Base-by-base conservation (phyloP, 2,329 filamentous ascomycete genomes). In the Penicillium paneum region DNA sequence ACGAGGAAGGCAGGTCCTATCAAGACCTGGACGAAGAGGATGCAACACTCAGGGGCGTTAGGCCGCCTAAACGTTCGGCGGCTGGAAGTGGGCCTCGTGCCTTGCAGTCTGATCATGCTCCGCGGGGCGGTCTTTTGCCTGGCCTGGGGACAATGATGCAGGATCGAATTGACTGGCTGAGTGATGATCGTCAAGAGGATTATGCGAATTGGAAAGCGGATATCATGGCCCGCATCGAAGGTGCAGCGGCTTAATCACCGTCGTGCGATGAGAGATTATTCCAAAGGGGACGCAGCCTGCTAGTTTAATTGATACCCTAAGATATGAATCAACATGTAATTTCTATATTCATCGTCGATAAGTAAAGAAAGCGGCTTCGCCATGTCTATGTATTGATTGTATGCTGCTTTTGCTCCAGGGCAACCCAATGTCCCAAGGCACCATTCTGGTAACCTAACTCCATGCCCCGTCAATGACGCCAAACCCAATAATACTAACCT, bases 141-240 rank as follows among this genome's bases (percentile, higher is more conserved):
- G 78, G 77, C 12, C 62, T 80, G 26, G 76, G 75, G 5, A 80
- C 78, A 0, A 80, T 80, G 78, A 78, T 80, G 76, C 76, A 79
- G 56, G 72, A 76, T 61, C 69, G 72, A 5, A 65, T 79, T 12
- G 76, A 79, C 63, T 79, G 73, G 67, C 52, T 78, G 60, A 78
- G 75, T 60, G 74, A 76, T 24, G 72, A 78, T 34, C 72, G 71
- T 5, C 68, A 62, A 44, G 70, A 70, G 52, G 73, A 76, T n/a
- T 79, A 71, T 58, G 38, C 67, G 5, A 62, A 67, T 24, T 80
- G 77, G 77, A 78, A 76, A 64, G 68, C 68, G 15, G 67, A 68
- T 41, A 73, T 78, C 5, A 60, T 79, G 63, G 59, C 66, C 24
- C 67, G 69, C 47, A 71, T 78, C 46, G 64, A 66, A 47, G 60